Base-by-base conservation (phyloP, 306 rosid species). In the Vachellia pachyceras region DNA sequence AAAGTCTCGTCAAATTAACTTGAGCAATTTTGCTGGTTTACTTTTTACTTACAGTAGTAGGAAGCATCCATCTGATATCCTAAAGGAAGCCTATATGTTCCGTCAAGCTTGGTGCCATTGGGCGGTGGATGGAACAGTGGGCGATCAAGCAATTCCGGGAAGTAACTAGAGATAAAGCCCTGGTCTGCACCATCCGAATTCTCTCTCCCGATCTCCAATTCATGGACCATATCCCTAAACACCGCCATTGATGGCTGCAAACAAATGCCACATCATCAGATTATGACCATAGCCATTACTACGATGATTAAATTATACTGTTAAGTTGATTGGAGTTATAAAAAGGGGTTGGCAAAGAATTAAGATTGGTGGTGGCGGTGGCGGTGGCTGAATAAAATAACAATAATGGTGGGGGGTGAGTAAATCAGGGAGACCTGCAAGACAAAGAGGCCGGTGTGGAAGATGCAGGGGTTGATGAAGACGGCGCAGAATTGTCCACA, bases 1-100 rank as follows among this genome's bases (percentile, higher is more conserved):
- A n/a, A n/a, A n/a, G n/a, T n/a, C n/a, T n/a, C n/a, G n/a, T n/a
- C n/a, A n/a, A n/a, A n/a, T n/a, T n/a, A n/a, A n/a, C n/a, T n/a
- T n/a, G n/a, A n/a, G n/a, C n/a, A n/a, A n/a, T n/a, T n/a, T n/a
- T n/a, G n/a, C n/a, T n/a, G n/a, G n/a, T n/a, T n/a, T n/a, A 6
- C 55, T 23, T 10, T 78, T 20, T n/a, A 77, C 99, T 84, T 61
- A 95, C 99, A 95, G 72, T 89, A 95, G 77, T 95, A 95, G 69
- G 99, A 89, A 85, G 99, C 99, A 84, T 95, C 99, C 99, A 95
- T 95, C 77, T 95, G 99, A 79, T 95, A 95, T 58, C 99, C 99
- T 68, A 95, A 88, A 42, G 99, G 93, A 79, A 95, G 98, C 72
- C 99, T 91, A 69, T 86, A 95, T 47, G 90, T 88, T 73, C 98